Evolutionary conservation across 805 yeast genomes (phyloP), one percentile per base, ranked within the genome.

Genomic region (Yarrowia osloensis): DNA sequence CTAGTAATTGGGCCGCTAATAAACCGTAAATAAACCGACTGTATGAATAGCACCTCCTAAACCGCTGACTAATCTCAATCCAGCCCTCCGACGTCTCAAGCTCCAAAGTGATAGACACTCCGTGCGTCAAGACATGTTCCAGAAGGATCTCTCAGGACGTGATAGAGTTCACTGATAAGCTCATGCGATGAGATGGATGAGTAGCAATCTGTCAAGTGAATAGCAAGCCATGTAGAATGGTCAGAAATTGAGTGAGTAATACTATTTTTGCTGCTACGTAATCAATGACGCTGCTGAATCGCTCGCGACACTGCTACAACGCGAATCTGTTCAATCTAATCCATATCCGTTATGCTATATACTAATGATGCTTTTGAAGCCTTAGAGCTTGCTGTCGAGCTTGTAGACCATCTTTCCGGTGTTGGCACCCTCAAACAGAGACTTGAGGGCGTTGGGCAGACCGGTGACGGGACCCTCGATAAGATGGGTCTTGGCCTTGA

Each of bases 341-440:
- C n/a, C 17, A 42, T 42, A 44, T 26, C 28, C 13, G 22, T 28
- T 19, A 49, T 49, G 39, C 55, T 49, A 49, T 49, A 19, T 31
- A 47, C 35, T 28, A 19, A 4, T 40, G 24, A 7, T 37, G 13
- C 2, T 26, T 26, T 15, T 19, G 3, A 35, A 15, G 19, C 19
- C 5, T 35, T 37, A 35, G 31, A 24, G 5, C 44, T 54, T 54
- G 61, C 29, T 22, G 31, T 33, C 42, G 8, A 57, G 63, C 63
- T 59, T 59, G 44, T 37, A 59, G 44, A 66, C 24, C 33, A 66
- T 26, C 44, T 66, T 66, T 12, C 67, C 67, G 15, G 67, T 66
- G 67, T 66, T 66, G 44, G 22, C 54, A 59, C 67, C 67, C 57
- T 59, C 57, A 42, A 57, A 66, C 28, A 66, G 35, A n/a, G 65